Conservation (phyloP, 164 flowering plant genomes). For the Vitis labrusca region DNA sequence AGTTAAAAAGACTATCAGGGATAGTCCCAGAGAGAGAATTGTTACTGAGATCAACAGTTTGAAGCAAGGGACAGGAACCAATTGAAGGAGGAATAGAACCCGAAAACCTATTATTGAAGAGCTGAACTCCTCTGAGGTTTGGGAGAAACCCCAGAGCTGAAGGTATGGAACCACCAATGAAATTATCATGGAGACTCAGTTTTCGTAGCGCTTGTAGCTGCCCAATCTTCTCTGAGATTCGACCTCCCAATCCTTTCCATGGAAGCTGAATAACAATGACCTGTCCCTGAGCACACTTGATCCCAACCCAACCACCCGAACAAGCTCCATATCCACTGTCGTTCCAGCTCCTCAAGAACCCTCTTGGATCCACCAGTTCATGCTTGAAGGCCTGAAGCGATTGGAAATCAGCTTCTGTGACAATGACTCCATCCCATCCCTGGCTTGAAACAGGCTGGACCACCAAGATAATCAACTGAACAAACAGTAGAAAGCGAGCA, state of each 20-base stretch:
- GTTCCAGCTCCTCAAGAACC: conserved; percentile 76
- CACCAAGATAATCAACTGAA: conserved; percentile 15
- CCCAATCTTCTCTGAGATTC: conserved; percentile 68
- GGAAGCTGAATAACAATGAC: conserved; percentile 93
- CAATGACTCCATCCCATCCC: conserved; percentile 47
- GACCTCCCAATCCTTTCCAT: conserved; percentile 74
- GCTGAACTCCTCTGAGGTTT: conserved; percentile 44
- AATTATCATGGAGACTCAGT: conserved; percentile 83
- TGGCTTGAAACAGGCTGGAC: conserved; percentile 22
- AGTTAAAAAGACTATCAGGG: conserved; percentile 29
- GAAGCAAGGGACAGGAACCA: conserved; percentile 34
- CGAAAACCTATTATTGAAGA: conserved; percentile 40
- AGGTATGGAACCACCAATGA: conserved; percentile 37
- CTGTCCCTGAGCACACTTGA: conserved; percentile 75
- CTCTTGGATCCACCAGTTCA: conserved; percentile 49
- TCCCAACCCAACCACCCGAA: conserved; percentile 83
- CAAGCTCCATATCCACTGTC: conserved; percentile 63
- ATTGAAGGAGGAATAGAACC: conserved; percentile 47
- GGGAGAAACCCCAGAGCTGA: conserved; percentile 33
- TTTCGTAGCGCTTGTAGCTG: conserved; percentile 63
- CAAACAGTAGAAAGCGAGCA: background rate
- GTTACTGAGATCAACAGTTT: conserved; percentile 41
- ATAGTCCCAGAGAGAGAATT: conserved; percentile 38
- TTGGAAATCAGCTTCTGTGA: conserved; percentile 57
- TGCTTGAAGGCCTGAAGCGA: conserved; percentile 59